Base-by-base conservation (phyloP, 495 filamentous ascomycete genomes). In the Niebla homalea region DNA sequence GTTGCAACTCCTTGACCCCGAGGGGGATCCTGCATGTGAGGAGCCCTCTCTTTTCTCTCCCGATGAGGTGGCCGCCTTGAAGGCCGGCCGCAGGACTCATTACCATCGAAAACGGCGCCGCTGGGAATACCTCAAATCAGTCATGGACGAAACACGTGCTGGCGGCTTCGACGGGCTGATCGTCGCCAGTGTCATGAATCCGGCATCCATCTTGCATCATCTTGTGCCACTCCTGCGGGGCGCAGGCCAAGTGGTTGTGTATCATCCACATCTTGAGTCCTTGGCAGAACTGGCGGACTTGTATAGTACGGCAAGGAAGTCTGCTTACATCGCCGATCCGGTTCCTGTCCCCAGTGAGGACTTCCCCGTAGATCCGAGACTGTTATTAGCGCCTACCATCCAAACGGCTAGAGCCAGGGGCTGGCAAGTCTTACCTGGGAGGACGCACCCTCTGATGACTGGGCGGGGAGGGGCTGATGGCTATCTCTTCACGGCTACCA, bases 391-490 rank as follows among this genome's bases (percentile, higher is more conserved):
- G 2, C 80, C 87, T 10, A 80, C 76, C 35, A 69, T 98, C 44
- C 87, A 97, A 61, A 87, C 79, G 7, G 79, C 78, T 12, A 73
- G 84, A 12, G 78, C 80, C 16, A 75, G 85, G 45, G 70, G 73
- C 25, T 97, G 85, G 84, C 92, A 98, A 69, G 89, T 94, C 1
- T 67, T 97, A 25, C 93, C 92, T 0, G 87, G 89, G 3, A 71
- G 92, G 43, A 96, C 92, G 48, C 92, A 98, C 67, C 92, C 92
- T 16, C 58, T 89, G 35, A 98, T 98, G 92, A 92, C 85, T 39
- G 75, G 78, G 43, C 74, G 78, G 19, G 92, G 92, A 23, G 90
- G 92, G 0, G 79, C 88, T 0, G 89, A 97, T 64, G 92, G 92
- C 4, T 97, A 84, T 64, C 65, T 98, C 18, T 92, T 96, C 59